Evolutionary conservation across 2,329 filamentous ascomycete genomes (phyloP).

Genomic region (Balansia obtecta): DNA sequence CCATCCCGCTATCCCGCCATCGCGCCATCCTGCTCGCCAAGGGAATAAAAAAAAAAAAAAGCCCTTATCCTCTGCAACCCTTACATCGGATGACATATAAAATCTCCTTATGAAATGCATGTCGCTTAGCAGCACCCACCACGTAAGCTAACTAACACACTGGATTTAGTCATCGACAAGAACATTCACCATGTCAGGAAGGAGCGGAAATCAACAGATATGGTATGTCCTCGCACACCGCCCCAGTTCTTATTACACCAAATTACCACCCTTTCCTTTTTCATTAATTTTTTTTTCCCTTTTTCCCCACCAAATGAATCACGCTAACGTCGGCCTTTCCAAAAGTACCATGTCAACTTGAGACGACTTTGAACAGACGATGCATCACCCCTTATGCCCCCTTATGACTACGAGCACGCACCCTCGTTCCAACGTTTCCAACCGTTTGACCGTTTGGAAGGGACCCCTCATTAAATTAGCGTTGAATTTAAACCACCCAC

Average conservation of each 20-base stretch:
- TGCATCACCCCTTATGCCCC: background rate
- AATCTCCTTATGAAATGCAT: background rate
- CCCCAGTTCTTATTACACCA: no score
- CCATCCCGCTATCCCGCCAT: background rate
- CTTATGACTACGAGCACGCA: background rate
- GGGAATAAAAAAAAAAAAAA: background rate
- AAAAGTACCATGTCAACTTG: constrained; percentile 8
- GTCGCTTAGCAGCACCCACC: background rate
- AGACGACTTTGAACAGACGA: constrained; percentile 2
- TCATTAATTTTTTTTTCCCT: no score
- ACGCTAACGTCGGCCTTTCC: background rate
- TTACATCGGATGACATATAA: background rate
- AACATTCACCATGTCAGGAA: constrained; percentile 20
- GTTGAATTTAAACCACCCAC: background rate
- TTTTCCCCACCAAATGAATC: no score
- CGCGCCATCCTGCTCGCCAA: background rate
- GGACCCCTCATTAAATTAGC: background rate
- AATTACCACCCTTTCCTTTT: no score
- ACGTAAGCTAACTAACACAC: background rate
- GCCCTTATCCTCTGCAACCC: background rate
- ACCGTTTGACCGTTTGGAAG: background rate
- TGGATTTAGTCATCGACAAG: constrained; percentile 20
- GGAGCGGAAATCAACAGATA: constrained; percentile 17
- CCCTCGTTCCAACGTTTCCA: background rate
- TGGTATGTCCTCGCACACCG: constrained; percentile 13